Base-by-base conservation (phyloP, 2,329 filamentous ascomycete species). In the Rachicladosporium sp. region DNA sequence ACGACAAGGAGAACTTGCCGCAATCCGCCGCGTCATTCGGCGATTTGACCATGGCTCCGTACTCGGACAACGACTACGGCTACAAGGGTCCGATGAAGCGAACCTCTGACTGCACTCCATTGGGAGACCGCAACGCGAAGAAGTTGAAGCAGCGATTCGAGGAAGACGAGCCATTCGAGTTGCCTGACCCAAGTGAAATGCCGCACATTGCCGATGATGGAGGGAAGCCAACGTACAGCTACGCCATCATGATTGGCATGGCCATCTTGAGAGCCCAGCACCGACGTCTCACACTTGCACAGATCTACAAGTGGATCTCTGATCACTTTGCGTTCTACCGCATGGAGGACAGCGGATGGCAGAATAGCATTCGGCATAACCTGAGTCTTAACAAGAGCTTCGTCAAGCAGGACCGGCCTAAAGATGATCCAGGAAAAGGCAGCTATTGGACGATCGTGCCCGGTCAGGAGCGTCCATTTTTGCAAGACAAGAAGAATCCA, bases 251-350 rank as follows among this genome's bases (percentile, higher is more conserved):
- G 50, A 96, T 96, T 48, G 91, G 85, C 57, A 95, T 95, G 88
- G 87, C 91, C 37, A 95, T 98, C 52, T 70, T 96, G 13, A 79
- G 88, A 46, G 85, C 91, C 4, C 80, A 83, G 9, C 78, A 80
- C 45, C 79, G 87, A 44, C 81, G 84, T 38, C 70, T 96, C 46
- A 96, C 91, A 1, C 72, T 98, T 11, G 79, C 87, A 19, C 87
- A 95, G 61, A 98, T 98, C 51, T 98, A 96, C 72, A 94, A 93
- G 58, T 98, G 91, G 89, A 96, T 98, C 53, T 93, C 86, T n/a
- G 85, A 93, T 58, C 88, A 81, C 11, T 96, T 83, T 59, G 79
- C 76, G 4, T 95, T 89, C 63, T 98, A 96, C 67, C 80, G 76
- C 50, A 74, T 78, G 33, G 75, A 80, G 41, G 87, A 95, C 53